These are phyloP conservation scores for Claviceps digitariae DNA, from an alignment of 2,329 filamentous ascomycete species.

Conservation along the genomic window DNA sequence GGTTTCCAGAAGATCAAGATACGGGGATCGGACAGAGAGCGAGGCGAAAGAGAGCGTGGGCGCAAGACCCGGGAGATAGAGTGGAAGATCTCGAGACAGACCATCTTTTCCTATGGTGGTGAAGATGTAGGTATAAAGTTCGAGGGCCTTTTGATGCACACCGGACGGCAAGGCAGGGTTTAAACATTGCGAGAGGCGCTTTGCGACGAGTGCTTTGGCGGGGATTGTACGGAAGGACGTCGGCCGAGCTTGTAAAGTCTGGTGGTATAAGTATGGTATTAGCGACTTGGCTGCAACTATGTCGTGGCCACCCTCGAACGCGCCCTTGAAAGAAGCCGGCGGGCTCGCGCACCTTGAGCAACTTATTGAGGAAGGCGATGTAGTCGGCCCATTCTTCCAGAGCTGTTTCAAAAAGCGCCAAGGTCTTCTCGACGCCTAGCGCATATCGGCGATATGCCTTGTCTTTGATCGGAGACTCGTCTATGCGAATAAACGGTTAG, in stretches of 20 bases:
- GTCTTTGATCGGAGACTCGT: conserved; percentile 45
- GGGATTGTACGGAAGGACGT: conserved; percentile 60
- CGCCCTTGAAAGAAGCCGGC: background rate
- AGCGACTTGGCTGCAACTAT: background rate
- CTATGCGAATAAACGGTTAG: conserved; percentile 16
- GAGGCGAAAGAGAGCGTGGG: conserved; percentile 90
- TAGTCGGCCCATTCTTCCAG: conserved; percentile 99
- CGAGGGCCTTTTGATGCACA: conserved; percentile 92
- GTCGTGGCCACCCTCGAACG: background rate
- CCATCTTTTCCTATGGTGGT: conserved; percentile 69
- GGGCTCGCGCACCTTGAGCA: conserved; percentile 58
- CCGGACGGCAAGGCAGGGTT: conserved; percentile 88
- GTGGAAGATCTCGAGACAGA: conserved; percentile 64
- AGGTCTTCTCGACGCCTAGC: conserved; percentile 69
- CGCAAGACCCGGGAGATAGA: conserved; percentile 83
- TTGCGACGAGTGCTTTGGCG: conserved; percentile 70
- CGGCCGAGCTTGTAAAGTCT: conserved; percentile 83
- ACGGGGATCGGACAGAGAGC: conserved; percentile 73
- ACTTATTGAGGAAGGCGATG: conserved; percentile 84
- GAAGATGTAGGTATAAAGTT: conserved; percentile 87
- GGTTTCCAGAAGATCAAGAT: conserved; percentile 70
- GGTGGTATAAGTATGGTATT: conserved; percentile 2
- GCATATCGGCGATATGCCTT: conserved; percentile 79
- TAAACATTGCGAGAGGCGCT: conserved; percentile 86
- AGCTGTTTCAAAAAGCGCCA: conserved; percentile 81